Evolutionary conservation across 495 filamentous ascomycete genomes (phyloP).

Genomic region (Trichoderma gamsii): DNA sequence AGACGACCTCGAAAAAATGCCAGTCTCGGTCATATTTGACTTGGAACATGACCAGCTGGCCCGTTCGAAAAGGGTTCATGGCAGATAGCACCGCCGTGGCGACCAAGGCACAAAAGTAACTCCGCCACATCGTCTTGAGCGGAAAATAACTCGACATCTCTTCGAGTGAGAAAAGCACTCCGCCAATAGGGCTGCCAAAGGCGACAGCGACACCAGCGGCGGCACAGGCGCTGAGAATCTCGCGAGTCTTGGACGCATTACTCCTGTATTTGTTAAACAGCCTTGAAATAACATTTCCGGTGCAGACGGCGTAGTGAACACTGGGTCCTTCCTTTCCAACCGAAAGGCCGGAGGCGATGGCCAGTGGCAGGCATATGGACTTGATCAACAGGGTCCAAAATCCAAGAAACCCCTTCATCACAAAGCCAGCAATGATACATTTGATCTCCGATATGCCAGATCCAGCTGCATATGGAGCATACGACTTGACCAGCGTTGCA

Average conservation of each 20-base stretch:
- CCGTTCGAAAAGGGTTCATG: conserved; percentile 96
- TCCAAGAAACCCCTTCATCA: conserved; percentile 97
- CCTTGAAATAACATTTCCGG: conserved; percentile 91
- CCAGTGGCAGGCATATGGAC: conserved; percentile 81
- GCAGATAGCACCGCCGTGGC: conserved; percentile 90
- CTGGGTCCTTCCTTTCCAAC: conserved; percentile 97
- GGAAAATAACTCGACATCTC: conserved; percentile 99
- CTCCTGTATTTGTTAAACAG: conserved; percentile 89
- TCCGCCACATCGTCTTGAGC: conserved; percentile 95
- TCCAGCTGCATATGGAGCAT: conserved; percentile 93
- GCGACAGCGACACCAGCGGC: conserved; percentile 94
- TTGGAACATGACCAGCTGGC: conserved; percentile 99
- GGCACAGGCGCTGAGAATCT: conserved; percentile 90
- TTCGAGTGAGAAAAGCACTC: conserved; percentile 93
- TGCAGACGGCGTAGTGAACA: conserved; percentile 97
- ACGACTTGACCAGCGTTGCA: conserved; percentile 81
- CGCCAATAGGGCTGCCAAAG: conserved; percentile 95
- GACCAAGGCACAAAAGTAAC: conserved; percentile 95
- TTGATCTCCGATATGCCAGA: conserved; percentile 99
- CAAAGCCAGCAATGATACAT: conserved; percentile 98
- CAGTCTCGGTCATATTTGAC: conserved; percentile 92
- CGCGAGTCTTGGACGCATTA: conserved; percentile 90
- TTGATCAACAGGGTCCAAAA: conserved; percentile 92
- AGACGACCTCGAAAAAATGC: conserved; percentile 95
- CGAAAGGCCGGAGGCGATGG: conserved; percentile 90